Evolutionary conservation across 768 basidiomycete genomes (phyloP).

Genomic region (Hemileccinum rubropunctum): DNA sequence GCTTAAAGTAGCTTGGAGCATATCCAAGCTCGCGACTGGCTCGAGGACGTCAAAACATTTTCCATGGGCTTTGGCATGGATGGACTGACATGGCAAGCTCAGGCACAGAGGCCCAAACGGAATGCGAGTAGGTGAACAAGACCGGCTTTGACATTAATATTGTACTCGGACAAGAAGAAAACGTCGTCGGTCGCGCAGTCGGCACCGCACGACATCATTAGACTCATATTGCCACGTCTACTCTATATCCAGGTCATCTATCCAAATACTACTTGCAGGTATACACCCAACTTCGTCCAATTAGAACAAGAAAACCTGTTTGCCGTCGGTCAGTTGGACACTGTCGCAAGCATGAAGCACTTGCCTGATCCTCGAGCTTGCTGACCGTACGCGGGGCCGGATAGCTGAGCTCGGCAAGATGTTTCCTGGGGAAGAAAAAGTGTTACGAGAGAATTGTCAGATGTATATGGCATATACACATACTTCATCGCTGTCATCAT

Average conservation of each 20-base stretch:
- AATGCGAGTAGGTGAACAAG: slow-evolving; percentile 36
- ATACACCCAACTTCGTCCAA: not conserved
- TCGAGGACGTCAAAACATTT: not conserved
- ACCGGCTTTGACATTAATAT: slow-evolving; percentile 23
- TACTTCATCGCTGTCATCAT: slow-evolving; percentile 81
- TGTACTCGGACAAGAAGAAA: not conserved
- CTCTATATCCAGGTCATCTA: not conserved
- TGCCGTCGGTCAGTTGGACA: slow-evolving; percentile 13
- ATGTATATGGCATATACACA: slow-evolving; percentile 22
- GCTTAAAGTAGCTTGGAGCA: slow-evolving; percentile 33
- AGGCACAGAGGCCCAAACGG: slow-evolving; percentile 41
- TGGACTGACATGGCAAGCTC: slow-evolving; percentile 41
- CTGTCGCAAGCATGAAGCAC: not conserved
- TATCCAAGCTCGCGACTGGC: slow-evolving; percentile 46
- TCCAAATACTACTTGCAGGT: too few species aligned
- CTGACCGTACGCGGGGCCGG: slow-evolving; percentile 85
- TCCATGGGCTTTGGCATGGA: too few species aligned
- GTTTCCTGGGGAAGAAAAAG: slow-evolving; percentile 55
- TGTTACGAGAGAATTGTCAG: too few species aligned
- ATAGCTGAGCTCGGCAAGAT: slow-evolving; percentile 85
- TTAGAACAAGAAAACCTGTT: slow-evolving; percentile 43
- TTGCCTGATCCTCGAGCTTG: slow-evolving; percentile 88
- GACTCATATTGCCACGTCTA: not conserved
- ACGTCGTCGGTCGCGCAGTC: too few species aligned
- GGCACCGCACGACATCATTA: too few species aligned